phyloP scores from a whole-genome alignment of 2,329 filamentous ascomycete genomes.

The Arthrobotrys megalospora region DNA sequence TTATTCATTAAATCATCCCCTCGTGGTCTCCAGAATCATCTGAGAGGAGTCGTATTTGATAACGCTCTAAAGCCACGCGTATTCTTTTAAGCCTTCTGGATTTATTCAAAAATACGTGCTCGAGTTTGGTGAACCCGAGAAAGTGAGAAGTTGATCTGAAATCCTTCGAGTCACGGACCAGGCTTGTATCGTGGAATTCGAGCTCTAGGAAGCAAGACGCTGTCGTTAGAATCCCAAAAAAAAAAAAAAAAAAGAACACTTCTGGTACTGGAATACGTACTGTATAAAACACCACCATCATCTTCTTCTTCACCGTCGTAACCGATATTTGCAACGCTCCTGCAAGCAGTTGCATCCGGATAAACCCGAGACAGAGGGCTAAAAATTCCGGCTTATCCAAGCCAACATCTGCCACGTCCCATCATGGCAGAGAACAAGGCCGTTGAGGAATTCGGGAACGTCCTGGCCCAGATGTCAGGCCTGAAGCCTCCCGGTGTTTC shows the following conservation, averaged over 20 bases:
- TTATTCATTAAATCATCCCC: conserved; percentile 43
- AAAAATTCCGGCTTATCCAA: conserved; percentile 29
- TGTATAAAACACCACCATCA: conserved; percentile 28
- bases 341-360: conserved; percentile 34
- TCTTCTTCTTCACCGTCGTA: conserved; percentile 42
- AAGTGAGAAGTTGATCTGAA: conserved; percentile 59
- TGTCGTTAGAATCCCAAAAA: conserved; percentile 14
- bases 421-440: conserved; percentile 60
- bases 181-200: conserved; percentile 54
- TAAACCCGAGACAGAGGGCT: conserved; percentile 11
- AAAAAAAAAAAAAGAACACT: conserved; percentile 17
- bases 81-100: conserved; percentile 59
- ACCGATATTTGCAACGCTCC: conserved; percentile 43
- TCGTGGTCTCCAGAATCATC: conserved; percentile 50
- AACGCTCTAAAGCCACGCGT: conserved; percentile 52
- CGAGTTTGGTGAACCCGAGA: conserved; percentile 48
- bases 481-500: conserved; percentile 95
- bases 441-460: conserved; percentile 57
- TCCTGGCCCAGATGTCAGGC: conserved; percentile 75
- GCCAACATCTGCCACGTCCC: conserved; percentile 28
- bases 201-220: conserved; percentile 44
- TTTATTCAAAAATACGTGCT: conserved; percentile 56
- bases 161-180: conserved; percentile 41
- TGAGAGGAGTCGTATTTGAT: conserved; percentile 57
- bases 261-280: conserved; percentile 61